Conservation (phyloP, 768 basidiomycete genomes). For the Cyclocybe cylindracea region DNA sequence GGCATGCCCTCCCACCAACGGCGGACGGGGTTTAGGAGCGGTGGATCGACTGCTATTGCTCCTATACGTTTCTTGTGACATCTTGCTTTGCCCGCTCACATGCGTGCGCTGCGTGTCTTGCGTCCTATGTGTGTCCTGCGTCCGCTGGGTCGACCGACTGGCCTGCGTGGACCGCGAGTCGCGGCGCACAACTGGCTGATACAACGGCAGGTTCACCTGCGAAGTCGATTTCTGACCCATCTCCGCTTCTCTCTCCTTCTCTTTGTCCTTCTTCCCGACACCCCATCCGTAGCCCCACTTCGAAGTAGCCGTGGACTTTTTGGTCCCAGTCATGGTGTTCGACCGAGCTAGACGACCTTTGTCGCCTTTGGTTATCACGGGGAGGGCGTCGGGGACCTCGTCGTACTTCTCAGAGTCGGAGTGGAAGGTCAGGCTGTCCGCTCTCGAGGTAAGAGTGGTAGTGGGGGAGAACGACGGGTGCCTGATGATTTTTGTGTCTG, state of each 20-base stretch:
- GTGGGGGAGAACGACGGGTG: conserved; percentile 39
- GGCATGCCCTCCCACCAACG: conserved; percentile 35
- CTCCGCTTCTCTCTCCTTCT: conserved; percentile 29
- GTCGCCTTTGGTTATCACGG: conserved; percentile 32
- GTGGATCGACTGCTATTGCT: conserved; percentile 30
- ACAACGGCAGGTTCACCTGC: conserved; percentile 36
- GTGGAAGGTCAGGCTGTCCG: conserved; percentile 55
- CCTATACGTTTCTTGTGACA: conserved; percentile 26
- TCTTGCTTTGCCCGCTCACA: conserved; percentile 29
- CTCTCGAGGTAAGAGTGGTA: conserved; percentile 40
- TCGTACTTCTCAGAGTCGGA: conserved; percentile 67
- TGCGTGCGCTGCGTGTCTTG: conserved; percentile 28
- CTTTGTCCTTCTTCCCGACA: conserved; percentile 54
- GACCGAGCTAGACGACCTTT: conserved; percentile 45
- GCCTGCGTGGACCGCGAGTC: conserved; percentile 32
- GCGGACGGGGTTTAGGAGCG: conserved; percentile 37
- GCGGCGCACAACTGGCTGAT: conserved; percentile 37
- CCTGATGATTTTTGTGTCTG: conserved; percentile 30
- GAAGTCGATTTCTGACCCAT: conserved; percentile 29
- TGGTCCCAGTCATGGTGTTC: conserved; percentile 60
- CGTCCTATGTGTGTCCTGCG: conserved; percentile 27
- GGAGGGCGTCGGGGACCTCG: conserved; percentile 36
- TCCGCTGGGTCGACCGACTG: conserved; percentile 31
- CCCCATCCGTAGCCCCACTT: conserved; percentile 79
- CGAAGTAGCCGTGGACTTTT: conserved; percentile 45